Evolutionary conservation across 2,329 filamentous ascomycete genomes (phyloP).

Genomic region (Colletotrichum sp.): DNA sequence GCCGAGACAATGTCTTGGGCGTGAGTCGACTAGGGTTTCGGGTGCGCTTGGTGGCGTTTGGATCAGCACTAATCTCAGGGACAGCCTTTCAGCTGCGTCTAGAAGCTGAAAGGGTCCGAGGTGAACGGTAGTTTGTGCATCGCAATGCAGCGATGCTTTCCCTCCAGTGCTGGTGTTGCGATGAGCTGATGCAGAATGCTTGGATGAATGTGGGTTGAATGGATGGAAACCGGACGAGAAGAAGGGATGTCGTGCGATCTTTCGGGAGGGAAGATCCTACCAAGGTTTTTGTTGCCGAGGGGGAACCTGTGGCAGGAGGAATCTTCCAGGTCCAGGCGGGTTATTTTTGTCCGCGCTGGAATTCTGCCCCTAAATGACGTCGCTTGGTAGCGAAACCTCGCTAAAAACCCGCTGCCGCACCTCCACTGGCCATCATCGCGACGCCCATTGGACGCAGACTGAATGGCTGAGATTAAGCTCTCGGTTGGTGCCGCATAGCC

Average conservation of each 20-base stretch:
- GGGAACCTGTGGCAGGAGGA: neutral
- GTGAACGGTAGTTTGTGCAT: neutral
- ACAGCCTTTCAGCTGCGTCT: conserved; percentile 9
- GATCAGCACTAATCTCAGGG: neutral
- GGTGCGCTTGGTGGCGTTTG: neutral
- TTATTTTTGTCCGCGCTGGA: neutral
- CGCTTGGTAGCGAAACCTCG: neutral
- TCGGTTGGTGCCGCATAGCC: conserved; percentile 10
- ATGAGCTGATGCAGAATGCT: neutral
- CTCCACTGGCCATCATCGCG: neutral
- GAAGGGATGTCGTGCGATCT: neutral
- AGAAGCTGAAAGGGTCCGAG: neutral
- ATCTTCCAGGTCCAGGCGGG: neutral
- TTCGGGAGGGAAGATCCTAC: neutral
- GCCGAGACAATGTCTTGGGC: neutral
- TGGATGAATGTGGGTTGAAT: neutral
- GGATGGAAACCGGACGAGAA: neutral
- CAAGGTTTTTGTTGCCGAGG: neutral
- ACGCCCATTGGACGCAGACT: neutral
- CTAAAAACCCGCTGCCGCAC: neutral
- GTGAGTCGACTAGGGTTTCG: neutral
- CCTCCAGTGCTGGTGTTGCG: neutral
- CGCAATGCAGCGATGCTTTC: neutral
- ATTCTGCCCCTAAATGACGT: conserved; percentile 7
- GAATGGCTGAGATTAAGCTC: neutral